Evolutionary conservation across 2,329 filamentous ascomycete genomes (phyloP), one percentile per base, ranked within the genome.

Genomic region (Trichophyton schoenleinii): DNA sequence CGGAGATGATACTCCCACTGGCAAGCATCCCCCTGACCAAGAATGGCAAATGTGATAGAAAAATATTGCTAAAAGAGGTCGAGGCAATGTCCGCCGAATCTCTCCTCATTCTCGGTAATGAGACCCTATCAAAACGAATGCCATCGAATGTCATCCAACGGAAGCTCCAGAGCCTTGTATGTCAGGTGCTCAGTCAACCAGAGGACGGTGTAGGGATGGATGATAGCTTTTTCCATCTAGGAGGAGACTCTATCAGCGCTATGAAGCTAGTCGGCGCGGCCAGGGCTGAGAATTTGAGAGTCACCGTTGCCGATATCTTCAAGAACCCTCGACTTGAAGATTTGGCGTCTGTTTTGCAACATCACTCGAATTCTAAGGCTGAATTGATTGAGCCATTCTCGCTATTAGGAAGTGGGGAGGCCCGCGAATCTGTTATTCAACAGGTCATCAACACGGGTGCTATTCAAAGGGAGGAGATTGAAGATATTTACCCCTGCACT

Each of bases 11-110:
- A 57, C 68, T 79, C 11, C 70, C 73, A 0, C 49, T 79, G 20
- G 66, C 65, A 8, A 60, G 68, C 7, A 71, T 79, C 46, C 77
- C 77, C 0, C 61, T 70, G 0, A 63, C 72, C 1, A 67, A 70
- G 1, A 75, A 75, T 1, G 72, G 73, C 0, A 79, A 79, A 65
- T 71, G 67, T 0, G 71, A 75, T 60, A 70, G 69, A 25, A 72
- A 72, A 61, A 60, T 66, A 25, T 62, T 71, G 34, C 63, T 68
- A 42, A 41, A 1, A 59, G 64, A 3, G 65, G 70, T 34, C 68
- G 66, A 15, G 62, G 66, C 20, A 46, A 53, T 63, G 57, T 64
- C 63, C 46, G 60, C 62, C 42, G 61, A 65, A 31, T 62, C 64
- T 7, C 62, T 68, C 15, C 59, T 63, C 5, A 63, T 57, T 18